A percentile compares a stretch with the other conserved stretches of the same genome.
phyloP scores from a whole-genome alignment of 306 rosid species.

The Ormosia semicastrata region DNA sequence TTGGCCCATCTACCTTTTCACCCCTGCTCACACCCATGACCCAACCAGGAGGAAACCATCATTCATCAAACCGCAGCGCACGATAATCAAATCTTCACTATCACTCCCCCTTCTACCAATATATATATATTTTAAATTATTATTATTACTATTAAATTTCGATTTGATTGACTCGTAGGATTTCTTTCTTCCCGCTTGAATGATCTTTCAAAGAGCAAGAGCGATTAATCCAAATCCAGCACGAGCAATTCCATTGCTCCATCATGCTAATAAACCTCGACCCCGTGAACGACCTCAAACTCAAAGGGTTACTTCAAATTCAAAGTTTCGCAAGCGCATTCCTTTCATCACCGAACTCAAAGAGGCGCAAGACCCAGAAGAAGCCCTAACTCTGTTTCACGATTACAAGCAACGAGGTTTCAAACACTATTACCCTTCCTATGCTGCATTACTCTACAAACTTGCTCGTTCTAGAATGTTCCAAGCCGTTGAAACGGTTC shows the following conservation, averaged over 20 bases:
- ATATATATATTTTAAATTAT: no score
- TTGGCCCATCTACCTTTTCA: no score
- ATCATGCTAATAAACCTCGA: background rate
- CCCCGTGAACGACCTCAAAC: conserved; percentile 11
- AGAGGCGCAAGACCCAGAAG: conserved; percentile 47
- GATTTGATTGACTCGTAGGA: background rate
- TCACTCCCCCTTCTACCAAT: background rate
- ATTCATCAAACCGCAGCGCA: no score
- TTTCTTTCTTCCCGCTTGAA: conserved; percentile 14
- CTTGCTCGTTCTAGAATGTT: conserved; percentile 74
- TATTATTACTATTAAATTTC: background rate
- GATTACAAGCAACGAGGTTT: conserved; percentile 57
- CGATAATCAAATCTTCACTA: background rate
- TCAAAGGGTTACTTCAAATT: background rate
- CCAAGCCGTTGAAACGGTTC: conserved; percentile 57
- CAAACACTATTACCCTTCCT: conserved; percentile 81
- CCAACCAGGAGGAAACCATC: no score
- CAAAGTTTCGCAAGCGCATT: conserved; percentile 40
- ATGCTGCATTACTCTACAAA: conserved; percentile 78
- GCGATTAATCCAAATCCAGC: conserved; percentile 11
- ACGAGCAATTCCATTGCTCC: conserved; percentile 16
- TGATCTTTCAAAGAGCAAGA: conserved; percentile 36
- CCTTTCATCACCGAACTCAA: conserved; percentile 67
- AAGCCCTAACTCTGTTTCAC: conserved; percentile 68
- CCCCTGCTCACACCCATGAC: no score